These are phyloP conservation scores for Aspergillus hiratsukae DNA, from an alignment of 2,329 filamentous ascomycete genomes.

Conservation along the genomic window DNA sequence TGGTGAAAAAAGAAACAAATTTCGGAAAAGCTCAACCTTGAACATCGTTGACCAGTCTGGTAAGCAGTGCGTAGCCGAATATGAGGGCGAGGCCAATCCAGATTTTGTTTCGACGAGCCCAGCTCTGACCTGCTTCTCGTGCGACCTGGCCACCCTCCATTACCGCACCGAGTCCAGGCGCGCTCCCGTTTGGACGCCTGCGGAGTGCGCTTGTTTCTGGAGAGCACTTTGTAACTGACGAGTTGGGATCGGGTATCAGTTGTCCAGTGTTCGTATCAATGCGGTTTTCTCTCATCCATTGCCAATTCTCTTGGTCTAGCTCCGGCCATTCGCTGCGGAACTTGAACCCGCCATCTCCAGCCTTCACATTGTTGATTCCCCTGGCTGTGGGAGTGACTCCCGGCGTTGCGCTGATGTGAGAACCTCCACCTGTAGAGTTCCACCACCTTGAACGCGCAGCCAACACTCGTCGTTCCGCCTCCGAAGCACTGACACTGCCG, in stretches of 20 bases:
- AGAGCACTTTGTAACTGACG: constrained; percentile 54
- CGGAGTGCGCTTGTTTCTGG: constrained; percentile 60
- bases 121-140: constrained; percentile 73
- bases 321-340: constrained; percentile 89
- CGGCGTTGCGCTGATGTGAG: constrained; percentile 49
- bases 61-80: constrained; percentile 78
- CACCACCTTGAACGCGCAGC: constrained; percentile 83
- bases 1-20: background rate
- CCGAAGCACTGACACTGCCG: constrained; percentile 73
- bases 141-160: constrained; percentile 75
- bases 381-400: constrained; percentile 54
- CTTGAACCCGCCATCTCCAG: constrained; percentile 86
- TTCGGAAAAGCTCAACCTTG: constrained; percentile 21
- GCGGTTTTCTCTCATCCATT: constrained; percentile 79
- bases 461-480: constrained; percentile 71
- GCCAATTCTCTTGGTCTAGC: constrained; percentile 81
- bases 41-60: constrained; percentile 63
- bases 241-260: constrained; percentile 51
- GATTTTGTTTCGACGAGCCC: constrained; percentile 75
- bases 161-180: constrained; percentile 54
- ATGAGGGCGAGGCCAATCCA: constrained; percentile 65
- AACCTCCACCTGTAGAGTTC: constrained; percentile 91
- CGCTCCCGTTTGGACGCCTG: constrained; percentile 57
- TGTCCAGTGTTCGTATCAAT: constrained; percentile 74
- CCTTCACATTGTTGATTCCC: constrained; percentile 75